Base-by-base conservation (phyloP, 2,329 filamentous ascomycete species). In the Aspergillus intermedius region DNA sequence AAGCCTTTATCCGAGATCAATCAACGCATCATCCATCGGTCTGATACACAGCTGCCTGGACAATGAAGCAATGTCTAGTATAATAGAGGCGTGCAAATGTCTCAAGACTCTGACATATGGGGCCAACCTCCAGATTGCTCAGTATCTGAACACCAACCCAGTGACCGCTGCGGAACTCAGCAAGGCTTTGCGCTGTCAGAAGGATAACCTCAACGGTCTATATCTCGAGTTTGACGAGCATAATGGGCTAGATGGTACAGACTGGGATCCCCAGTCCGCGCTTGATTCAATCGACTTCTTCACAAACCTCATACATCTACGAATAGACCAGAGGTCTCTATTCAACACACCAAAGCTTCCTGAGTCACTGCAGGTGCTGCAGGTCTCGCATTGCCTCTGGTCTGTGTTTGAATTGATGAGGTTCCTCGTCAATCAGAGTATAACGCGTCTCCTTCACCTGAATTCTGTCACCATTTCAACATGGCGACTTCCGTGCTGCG, bases 261-360 rank as follows among this genome's bases (percentile, higher is more conserved):
- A 28, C 5, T 19, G 39, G 23, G 23, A 42, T 12, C 17, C 32
- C 6, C 46, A 40, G n/a, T 32, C 45, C 4, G 45, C 48, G 22
- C 46, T 46, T 15, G 47, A 44, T 13, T 48, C 48, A 4, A 48
- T 50, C 15, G n/a, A 5, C 2, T 35, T 30, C 5, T 49, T 53
- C 25, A 28, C 13, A n/a, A 49, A 44, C 12, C 22, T 53, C 13
- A 17, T n/a, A 8, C 30, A 37, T 22, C 21, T 53, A 5, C 40
- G 47, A 3, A n/a, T 49, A 12, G 48, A 53, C 13, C 51, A 53
- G 15, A 44, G 43, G 21, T 19, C 28, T 7, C 12, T 46, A 21
- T 25, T 28, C 10, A 17, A 40, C 5, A n/a, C 37, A 5, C 17
- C 19, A 5, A 39, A 48, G 21, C 30, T 50, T 5, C 51, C 48